A percentile compares a stretch with the other conserved stretches of the same genome.
Evolutionary conservation across 164 flowering plant genomes (phyloP).

Genomic region (Stephania cephalantha): DNA sequence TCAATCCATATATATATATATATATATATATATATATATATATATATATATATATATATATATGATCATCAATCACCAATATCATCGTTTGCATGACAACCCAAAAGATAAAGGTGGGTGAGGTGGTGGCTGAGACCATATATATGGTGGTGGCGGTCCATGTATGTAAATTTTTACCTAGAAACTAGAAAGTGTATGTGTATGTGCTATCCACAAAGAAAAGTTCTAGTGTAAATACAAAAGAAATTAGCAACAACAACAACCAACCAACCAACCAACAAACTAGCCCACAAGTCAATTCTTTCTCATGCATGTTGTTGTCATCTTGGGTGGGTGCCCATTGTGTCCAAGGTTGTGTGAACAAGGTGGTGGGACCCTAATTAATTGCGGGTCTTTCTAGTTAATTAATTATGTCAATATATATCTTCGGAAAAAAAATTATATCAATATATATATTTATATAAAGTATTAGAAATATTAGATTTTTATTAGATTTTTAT

Average conservation of each 20-base stretch:
- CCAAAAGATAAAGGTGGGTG: background rate
- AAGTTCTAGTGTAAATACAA: background rate
- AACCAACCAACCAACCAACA: background rate
- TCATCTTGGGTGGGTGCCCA: constrained; percentile 2
- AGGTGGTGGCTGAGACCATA: background rate
- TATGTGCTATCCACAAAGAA: constrained; percentile 7
- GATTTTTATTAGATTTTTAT: too few species aligned
- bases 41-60: too few species aligned
- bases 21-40: too few species aligned
- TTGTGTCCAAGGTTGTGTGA: constrained; percentile 17
- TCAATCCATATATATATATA: too few species aligned
- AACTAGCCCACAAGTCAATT: background rate
- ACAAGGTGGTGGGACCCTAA: constrained; percentile 9
- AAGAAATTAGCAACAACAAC: background rate
- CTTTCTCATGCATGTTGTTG: background rate
- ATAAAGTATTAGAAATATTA: too few species aligned
- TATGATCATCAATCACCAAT: background rate
- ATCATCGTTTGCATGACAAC: constrained; percentile 2
- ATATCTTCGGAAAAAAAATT: background rate
- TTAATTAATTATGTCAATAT: background rate
- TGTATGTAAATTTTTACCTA: background rate
- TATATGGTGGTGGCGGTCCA: background rate
- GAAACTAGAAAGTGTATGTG: background rate
- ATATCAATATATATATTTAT: background rate
- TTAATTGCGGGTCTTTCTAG: background rate